These are phyloP conservation scores for Rhexocercosporidium sp. DNA, from an alignment of 2,329 filamentous ascomycete genomes.

Conservation along the genomic window DNA sequence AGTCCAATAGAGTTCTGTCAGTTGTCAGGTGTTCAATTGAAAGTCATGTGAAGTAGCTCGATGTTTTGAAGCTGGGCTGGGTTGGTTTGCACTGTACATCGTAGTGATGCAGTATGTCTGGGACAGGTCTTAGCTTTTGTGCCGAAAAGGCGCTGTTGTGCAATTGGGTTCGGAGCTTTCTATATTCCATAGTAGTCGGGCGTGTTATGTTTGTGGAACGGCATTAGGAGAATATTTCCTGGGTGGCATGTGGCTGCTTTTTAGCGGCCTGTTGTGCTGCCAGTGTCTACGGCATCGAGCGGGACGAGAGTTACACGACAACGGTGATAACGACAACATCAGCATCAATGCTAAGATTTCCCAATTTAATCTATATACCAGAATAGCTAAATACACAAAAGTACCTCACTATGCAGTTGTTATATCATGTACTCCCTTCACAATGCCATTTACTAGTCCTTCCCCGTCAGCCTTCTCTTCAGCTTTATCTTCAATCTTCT, in stretches of 20 bases:
- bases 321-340: neutral
- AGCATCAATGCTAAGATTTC: neutral
- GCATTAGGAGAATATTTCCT: neutral
- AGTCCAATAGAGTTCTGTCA: neutral
- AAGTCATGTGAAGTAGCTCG: neutral
- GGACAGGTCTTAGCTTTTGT: neutral
- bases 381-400: slow-evolving; percentile 12
- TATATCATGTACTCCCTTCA: slow-evolving; percentile 34
- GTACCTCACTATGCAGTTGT: slow-evolving; percentile 24
- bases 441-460: slow-evolving; percentile 43
- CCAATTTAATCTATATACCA: neutral
- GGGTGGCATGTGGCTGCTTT: neutral
- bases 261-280: slow-evolving; percentile 1
- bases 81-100: neutral
- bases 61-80: neutral
- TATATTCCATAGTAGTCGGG: neutral
- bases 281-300: neutral
- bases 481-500: slow-evolving; percentile 22
- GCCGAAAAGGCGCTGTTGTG: neutral
- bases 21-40: neutral
- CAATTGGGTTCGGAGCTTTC: neutral
- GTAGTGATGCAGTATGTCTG: neutral
- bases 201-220: neutral
- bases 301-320: neutral
- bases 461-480: slow-evolving; percentile 32